Evolutionary conservation across 2,329 filamentous ascomycete species (phyloP).

Genomic region (Plenodomus lindquistii): DNA sequence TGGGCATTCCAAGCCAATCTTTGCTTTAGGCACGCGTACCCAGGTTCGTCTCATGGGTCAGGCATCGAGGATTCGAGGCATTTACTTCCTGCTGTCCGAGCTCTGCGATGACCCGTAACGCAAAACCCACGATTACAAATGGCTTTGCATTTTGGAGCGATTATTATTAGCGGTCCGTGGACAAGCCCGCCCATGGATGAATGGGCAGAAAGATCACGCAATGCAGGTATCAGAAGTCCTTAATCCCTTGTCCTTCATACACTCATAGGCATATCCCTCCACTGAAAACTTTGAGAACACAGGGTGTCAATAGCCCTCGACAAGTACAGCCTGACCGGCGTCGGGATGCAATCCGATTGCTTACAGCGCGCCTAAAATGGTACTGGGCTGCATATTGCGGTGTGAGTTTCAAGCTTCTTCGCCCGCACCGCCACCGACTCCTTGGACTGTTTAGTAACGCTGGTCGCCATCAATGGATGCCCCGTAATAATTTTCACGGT

Average conservation of each 20-base stretch:
- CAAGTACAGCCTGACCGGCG: no score
- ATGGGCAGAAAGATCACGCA: neutral
- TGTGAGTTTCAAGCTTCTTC: no score
- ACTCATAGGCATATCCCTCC: neutral
- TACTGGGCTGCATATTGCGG: no score
- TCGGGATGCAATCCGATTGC: no score
- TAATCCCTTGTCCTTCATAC: neutral
- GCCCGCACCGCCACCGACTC: no score
- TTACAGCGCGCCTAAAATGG: no score
- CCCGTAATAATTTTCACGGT: no score
- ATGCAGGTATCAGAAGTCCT: neutral
- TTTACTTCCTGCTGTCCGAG: conserved; percentile 17
- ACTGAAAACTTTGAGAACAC: no score
- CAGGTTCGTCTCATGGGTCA: conserved; percentile 8
- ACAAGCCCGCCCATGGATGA: neutral
- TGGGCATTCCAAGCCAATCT: neutral
- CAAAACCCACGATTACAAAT: conserved; percentile 19
- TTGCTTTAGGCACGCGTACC: neutral
- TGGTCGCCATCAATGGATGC: no score
- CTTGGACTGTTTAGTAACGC: no score
- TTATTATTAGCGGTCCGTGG: neutral
- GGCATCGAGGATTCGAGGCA: conserved; percentile 23
- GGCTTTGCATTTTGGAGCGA: conserved; percentile 9
- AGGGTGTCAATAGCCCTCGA: no score
- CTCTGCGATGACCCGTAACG: conserved; percentile 12